Conservation (phyloP, 2,329 filamentous ascomycete genomes). For the Sclerotinia spermophila region DNA sequence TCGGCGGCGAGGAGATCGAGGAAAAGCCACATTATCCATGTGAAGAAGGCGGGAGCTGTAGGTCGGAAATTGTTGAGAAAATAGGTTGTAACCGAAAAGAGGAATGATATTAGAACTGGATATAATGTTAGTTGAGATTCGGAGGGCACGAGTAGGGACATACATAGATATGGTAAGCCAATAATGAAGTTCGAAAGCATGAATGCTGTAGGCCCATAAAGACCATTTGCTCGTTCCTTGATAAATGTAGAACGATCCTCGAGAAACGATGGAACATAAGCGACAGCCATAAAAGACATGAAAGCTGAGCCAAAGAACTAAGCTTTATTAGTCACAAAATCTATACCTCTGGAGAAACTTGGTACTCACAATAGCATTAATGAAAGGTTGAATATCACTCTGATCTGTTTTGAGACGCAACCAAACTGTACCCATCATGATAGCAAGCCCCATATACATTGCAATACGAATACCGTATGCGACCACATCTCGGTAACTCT, state of each 20-base stretch:
- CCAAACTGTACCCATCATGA: constrained; percentile 90
- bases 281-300: constrained; percentile 79
- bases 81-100: constrained; percentile 75
- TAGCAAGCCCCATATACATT: constrained; percentile 76
- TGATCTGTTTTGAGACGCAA: constrained; percentile 66
- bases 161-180: constrained; percentile 73
- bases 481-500: constrained; percentile 78
- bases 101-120: constrained; percentile 63
- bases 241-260: constrained; percentile 71
- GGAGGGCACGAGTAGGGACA: constrained; percentile 21
- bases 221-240: constrained; percentile 77
- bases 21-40: constrained; percentile 80
- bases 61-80: constrained; percentile 76
- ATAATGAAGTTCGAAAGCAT: constrained; percentile 77
- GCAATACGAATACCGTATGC: constrained; percentile 78
- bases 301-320: constrained; percentile 68
- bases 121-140: constrained; percentile 19
- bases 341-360: neutral
- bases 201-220: constrained; percentile 72
- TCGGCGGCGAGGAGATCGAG: constrained; percentile 79
- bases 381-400: constrained; percentile 72
- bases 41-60: constrained; percentile 64
- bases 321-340: neutral
- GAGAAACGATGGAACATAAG: constrained; percentile 79
- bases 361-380: constrained; percentile 65